Conservation (phyloP, 2,329 filamentous ascomycete genomes). For the Huntiella moniliformis region DNA sequence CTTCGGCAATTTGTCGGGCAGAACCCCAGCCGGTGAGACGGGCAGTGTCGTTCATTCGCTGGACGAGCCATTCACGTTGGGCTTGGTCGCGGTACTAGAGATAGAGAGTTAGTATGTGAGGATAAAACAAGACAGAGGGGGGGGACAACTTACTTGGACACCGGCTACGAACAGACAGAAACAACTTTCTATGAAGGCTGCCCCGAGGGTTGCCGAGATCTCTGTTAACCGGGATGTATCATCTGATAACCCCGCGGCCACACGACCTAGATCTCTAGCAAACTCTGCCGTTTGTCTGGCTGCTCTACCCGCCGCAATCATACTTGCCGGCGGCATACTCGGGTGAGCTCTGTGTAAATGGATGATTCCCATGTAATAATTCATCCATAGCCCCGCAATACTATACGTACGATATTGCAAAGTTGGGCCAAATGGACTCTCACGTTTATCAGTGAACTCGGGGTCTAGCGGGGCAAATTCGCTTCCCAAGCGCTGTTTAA, state of each 20-base stretch:
- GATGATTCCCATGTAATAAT: constrained; percentile 72
- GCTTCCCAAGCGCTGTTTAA: constrained; percentile 47
- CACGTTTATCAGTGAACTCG: constrained; percentile 43
- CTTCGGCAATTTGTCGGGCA: constrained; percentile 59
- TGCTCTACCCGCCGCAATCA: constrained; percentile 66
- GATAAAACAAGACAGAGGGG: background rate
- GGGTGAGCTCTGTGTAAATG: constrained; percentile 69
- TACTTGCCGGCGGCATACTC: constrained; percentile 74
- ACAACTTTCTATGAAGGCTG: constrained; percentile 63
- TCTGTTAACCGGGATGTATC: constrained; percentile 32
- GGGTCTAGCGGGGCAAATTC: constrained; percentile 58
- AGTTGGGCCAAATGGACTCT: constrained; percentile 62
- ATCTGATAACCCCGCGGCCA: constrained; percentile 52
- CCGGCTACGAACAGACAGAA: constrained; percentile 77
- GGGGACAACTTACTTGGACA: constrained; percentile 37
- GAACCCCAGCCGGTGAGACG: constrained; percentile 76
- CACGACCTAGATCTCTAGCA: constrained; percentile 60
- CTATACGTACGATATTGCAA: constrained; percentile 69
- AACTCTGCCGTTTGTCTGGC: constrained; percentile 51
- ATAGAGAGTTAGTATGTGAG: constrained; percentile 11
- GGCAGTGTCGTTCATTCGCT: constrained; percentile 54
- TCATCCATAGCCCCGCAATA: constrained; percentile 75
- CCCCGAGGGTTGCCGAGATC: constrained; percentile 60
- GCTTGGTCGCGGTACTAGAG: constrained; percentile 46
- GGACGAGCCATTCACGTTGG: constrained; percentile 64